Evolutionary conservation across 345 rosid species (phyloP), one percentile per base, ranked within the genome.

Genomic region (Euphorbia lathyris): DNA sequence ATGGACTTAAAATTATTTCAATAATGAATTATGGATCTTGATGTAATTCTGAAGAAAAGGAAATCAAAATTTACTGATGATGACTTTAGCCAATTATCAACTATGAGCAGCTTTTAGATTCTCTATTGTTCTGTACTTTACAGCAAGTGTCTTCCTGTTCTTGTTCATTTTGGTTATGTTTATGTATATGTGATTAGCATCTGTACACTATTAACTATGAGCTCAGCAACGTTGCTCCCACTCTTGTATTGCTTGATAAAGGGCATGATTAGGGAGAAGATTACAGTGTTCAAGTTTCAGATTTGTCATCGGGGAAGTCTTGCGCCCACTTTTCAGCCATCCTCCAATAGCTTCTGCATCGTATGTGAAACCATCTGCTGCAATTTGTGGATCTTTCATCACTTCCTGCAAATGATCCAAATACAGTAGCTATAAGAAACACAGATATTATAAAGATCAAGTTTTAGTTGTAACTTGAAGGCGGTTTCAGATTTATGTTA

Each of bases 251-350:
- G 98, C 98, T 19, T 78, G 84, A 76, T 80, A 88, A 61, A 93
- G 94, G 56, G 96, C 92, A 36, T 91, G 84, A 76, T 93, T 93
- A 25, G 93, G 97, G 72, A 93, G 80, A 48, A 93, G 83, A 58
- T 79, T 70, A 74, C 86, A 83, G 80, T 89, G 85, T 64, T 81
- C 87, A 53, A 93, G 88, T 83, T 77, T 80, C 25, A 91, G 84
- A 80, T 93, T 93, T 50, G 98, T 93, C 98, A 93, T 93, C 0
- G 97, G 98, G 5, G 98, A 93, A 7, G 90, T 93, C 77, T 85
- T 68, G 68, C 89, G 98, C 19, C 87, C 96, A 17, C 88, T 89
- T 3, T 87, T 66, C 75, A 93, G 77, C 98, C 98, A 93, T 69
- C 92, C 98, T 69, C 77, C 79, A 11, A 93, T 89, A 0, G 97